phyloP scores from a whole-genome alignment of 2,329 filamentous ascomycete genomes.

The Metarhizium rileyi region DNA sequence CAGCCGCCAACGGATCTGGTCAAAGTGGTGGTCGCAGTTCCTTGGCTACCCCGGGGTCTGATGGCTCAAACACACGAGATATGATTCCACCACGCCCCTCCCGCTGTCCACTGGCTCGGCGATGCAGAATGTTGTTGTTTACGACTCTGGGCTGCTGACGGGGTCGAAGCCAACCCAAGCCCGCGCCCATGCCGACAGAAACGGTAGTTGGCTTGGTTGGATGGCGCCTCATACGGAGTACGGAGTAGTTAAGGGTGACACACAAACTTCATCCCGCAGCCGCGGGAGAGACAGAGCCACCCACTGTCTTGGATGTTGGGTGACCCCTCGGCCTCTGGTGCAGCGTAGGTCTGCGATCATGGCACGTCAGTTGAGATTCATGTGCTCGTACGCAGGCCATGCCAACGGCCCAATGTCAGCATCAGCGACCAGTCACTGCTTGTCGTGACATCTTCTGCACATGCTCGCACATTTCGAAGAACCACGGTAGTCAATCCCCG shows the following conservation, averaged over 20 bases:
- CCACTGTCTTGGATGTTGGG: too few species aligned
- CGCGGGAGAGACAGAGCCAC: neutral
- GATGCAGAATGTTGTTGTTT: neutral
- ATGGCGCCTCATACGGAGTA: neutral
- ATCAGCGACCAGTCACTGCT: too few species aligned
- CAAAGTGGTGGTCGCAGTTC: neutral
- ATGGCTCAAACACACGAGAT: neutral
- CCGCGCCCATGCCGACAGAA: neutral
- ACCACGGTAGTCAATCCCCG: too few species aligned
- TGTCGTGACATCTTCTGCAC: too few species aligned
- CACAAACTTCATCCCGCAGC: neutral
- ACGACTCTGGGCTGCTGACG: neutral
- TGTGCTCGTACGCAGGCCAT: too few species aligned
- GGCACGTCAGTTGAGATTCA: neutral
- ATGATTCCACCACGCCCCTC: neutral
- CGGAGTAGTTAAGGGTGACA: neutral
- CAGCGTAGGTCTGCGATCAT: neutral
- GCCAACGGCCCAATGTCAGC: too few species aligned
- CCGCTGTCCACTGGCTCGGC: too few species aligned
- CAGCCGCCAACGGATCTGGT: slow-evolving; percentile 12
- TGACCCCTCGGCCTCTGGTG: too few species aligned
- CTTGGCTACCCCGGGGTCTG: neutral
- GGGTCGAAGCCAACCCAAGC: neutral
- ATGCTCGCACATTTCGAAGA: too few species aligned
- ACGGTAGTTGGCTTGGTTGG: neutral